Base-by-base conservation (phyloP, 2,329 filamentous ascomycete genomes). In the Colletotrichum australisinense region DNA sequence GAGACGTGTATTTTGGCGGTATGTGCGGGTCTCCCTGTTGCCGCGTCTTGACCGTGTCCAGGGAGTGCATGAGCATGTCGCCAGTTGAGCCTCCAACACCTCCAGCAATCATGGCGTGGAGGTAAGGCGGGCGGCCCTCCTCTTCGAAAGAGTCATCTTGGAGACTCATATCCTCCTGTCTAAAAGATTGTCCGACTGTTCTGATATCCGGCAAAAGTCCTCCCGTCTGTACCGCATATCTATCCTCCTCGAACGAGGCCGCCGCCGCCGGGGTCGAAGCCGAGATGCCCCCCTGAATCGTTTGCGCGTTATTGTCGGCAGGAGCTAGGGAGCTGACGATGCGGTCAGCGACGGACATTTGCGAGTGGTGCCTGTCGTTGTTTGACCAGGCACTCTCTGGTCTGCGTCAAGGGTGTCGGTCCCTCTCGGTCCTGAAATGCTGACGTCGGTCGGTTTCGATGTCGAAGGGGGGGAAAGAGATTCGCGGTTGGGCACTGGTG, bases 41-140 rank as follows among this genome's bases (percentile, higher is more conserved):
- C 78, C 97, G 91, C 59, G 97, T 99, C 86, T 99, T 99, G 79
- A 99, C 97, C 1, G 97, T 99, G 83, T 99, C 97, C 80, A 99
- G 90, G 58, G 96, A 98, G 86, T 99, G 97, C 97, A 99, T 99
- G 77, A 99, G 87, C 89, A 99, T 93, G 83, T 99, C 97, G 72
- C 97, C 97, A 69, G 93, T 97, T 19, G 94, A 95, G 66, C 97
- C 97, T 80, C 97, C 97, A 66, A 97, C 87, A 73, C 96, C 97
- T 80, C 97, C 97, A 42, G 97, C 97, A 79, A 99, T 88, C 95
- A 98, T 99, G 81, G 94, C 92, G 77, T 86, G 84, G 69, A 83
- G 76, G 76, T 85, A 86, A 63, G 84, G 84, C 76, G 84, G 84
- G 63, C 84, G 83, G 70, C 79, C 83, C 76, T 86, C 84, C 74